Evolutionary conservation across 2,329 filamentous ascomycete species (phyloP).

Genomic region (Alternaria angustiovoidea): DNA sequence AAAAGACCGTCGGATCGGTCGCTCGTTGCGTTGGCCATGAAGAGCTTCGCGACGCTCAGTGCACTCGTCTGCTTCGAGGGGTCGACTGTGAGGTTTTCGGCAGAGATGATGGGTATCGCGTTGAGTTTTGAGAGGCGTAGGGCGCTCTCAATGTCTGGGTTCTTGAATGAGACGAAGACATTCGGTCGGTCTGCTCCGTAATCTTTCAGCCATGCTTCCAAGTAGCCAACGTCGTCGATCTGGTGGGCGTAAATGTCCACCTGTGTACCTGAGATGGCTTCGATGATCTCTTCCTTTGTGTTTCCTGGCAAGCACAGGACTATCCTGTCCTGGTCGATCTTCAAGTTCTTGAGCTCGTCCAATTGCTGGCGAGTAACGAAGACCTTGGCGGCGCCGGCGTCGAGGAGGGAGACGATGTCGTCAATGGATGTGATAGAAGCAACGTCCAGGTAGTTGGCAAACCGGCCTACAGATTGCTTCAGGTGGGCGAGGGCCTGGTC

Average conservation of each 20-base stretch:
- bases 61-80: constrained; percentile 64
- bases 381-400: constrained; percentile 83
- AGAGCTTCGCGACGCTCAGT: constrained; percentile 73
- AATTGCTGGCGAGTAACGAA: constrained; percentile 80
- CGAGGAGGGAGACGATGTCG: constrained; percentile 80
- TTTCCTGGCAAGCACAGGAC: constrained; percentile 62
- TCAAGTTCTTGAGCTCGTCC: constrained; percentile 60
- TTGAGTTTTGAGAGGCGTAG: constrained; percentile 54
- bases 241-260: constrained; percentile 57
- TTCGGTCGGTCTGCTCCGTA: constrained; percentile 59
- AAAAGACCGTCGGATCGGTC: constrained; percentile 86
- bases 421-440: constrained; percentile 72
- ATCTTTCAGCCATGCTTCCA: constrained; percentile 58
- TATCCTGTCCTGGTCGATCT: constrained; percentile 64
- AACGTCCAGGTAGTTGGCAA: constrained; percentile 78
- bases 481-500: constrained; percentile 62
- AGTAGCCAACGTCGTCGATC: constrained; percentile 53
- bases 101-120: constrained; percentile 76
- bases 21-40: constrained; percentile 78
- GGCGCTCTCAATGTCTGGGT: constrained; percentile 51
- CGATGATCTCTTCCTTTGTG: constrained; percentile 52
- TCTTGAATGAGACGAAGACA: constrained; percentile 60
- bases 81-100: constrained; percentile 73
- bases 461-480: constrained; percentile 63
- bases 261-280: constrained; percentile 51